A percentile compares a stretch with the other conserved stretches of the same genome.
phyloP scores from a whole-genome alignment of 768 basidiomycete genomes.

The Amylocystis lapponica region DNA sequence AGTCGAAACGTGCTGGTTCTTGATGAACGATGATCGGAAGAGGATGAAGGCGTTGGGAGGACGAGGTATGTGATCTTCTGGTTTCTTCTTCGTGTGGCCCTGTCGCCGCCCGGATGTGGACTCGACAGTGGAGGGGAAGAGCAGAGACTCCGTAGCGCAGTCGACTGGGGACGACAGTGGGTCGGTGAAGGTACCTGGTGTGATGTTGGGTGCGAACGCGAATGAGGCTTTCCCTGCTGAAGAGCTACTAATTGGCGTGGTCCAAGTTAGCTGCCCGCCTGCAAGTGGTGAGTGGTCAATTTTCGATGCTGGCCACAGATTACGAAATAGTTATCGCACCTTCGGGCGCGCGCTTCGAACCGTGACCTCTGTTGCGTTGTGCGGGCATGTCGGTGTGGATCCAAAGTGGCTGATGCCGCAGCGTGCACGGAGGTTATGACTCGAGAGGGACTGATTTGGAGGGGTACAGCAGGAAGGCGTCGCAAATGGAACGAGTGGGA shows the following conservation, averaged over 20 bases:
- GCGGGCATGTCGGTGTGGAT: constrained; percentile 12
- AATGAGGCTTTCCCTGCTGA: constrained; percentile 31
- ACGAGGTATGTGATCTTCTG: constrained; percentile 72
- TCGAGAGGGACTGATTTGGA: constrained; percentile 14
- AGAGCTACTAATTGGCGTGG: constrained; percentile 6
- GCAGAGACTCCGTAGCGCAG: constrained; percentile 36
- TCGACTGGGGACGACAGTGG: constrained; percentile 34
- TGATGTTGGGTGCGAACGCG: constrained; percentile 54
- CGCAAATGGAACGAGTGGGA: constrained; percentile 19
- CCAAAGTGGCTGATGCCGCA: constrained; percentile 2
- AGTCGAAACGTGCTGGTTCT: constrained; percentile 69
- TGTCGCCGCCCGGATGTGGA: constrained; percentile 8
- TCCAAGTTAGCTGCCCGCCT: constrained; percentile 8
- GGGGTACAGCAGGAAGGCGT: constrained; percentile 14
- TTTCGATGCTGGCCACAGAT: too few relatives aligned
- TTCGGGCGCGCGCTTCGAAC: constrained; percentile 14
- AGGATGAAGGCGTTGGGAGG: constrained; percentile 86
- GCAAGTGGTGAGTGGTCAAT: constrained; percentile 4
- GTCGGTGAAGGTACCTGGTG: constrained; percentile 52
- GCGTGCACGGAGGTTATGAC: constrained; percentile 14
- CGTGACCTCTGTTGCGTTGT: constrained; percentile 10
- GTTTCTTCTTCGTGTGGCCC: constrained; percentile 64
- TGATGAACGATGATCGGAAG: constrained; percentile 80
- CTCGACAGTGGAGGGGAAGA: constrained; percentile 45
- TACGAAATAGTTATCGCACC: constrained; percentile 8